Evolutionary conservation across 169 alveolate species (phyloP), one percentile per base, ranked within the genome.

Genomic region (Plasmodium billcollinsi): DNA sequence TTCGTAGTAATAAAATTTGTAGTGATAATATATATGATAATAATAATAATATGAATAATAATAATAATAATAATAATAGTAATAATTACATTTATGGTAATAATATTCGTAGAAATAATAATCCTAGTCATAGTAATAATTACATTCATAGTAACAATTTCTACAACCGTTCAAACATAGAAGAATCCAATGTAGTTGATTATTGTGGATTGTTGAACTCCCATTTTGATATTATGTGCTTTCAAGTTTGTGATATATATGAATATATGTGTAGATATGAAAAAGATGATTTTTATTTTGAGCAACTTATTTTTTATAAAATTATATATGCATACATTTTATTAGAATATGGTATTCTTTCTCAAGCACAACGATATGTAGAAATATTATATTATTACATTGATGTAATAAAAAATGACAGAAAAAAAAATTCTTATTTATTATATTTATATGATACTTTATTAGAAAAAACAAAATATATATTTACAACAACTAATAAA

Each of bases 361-460:
- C 15, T 0, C 85, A 71, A 52, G 91, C 91, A 24, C 56, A 66
- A 71, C 70, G 59, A 29, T 85, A 85, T 11, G 47, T 85, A 43
- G 75, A 85, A 8, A 70, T 85, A 11, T 26, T 71, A 59, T 47
- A 33, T 63, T 85, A 85, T 39, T 85, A 85, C 21, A 73, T 85
- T 20, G 91, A 85, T 85, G 91, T 85, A 29, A 85, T 85, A 14
- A 58, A 63, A 71, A 85, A 86, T 7, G 61, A 74, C n/a, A 66
- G 70, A 24, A 80, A 80, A 69, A 85, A 85, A 39, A 85, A 71
- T 65, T 5, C 59, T 15, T 12, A 59, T n/a, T 24, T 61, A 15
- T 62, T 71, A n/a, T 69, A 52, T 47, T 39, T 80, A 61, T 85
- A 85, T 70, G 73, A 85, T 18, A 21, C 58, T 1, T 47, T 85